Conservation (phyloP, 2,329 filamentous ascomycete species). For the Diaporthe citrichinensis region DNA sequence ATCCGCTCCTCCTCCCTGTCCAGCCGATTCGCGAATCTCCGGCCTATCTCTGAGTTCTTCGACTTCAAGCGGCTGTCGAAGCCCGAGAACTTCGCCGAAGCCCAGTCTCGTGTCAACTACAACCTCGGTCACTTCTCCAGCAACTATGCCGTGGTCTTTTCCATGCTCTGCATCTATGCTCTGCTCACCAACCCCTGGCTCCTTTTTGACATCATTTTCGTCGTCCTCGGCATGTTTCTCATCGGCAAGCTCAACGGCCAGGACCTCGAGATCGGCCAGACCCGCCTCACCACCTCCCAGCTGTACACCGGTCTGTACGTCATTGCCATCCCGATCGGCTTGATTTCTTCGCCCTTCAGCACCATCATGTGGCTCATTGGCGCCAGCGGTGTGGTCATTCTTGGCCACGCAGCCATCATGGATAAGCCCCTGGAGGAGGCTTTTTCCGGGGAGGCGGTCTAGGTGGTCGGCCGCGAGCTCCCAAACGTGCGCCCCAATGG, state of each 20-base stretch:
- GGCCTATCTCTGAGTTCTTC: conserved; percentile 92
- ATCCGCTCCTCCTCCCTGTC: conserved; percentile 84
- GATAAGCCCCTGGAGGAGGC: conserved; percentile 99
- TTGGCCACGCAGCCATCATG: conserved; percentile 95
- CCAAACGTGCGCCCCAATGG: conserved; percentile 92
- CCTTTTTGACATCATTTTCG: conserved; percentile 92
- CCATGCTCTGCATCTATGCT: conserved; percentile 96
- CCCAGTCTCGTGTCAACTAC: conserved; percentile 95
- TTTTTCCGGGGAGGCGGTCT: conserved; percentile 99
- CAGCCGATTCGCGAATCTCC: conserved; percentile 91
- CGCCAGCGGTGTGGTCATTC: conserved; percentile 91
- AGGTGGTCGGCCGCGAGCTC: conserved; percentile 99
- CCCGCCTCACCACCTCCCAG: conserved; percentile 89
- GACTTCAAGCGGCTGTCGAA: conserved; percentile 97
- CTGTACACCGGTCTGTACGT: conserved; percentile 91
- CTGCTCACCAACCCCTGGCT: conserved; percentile 88
- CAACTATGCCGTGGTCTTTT: conserved; percentile 96
- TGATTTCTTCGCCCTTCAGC: conserved; percentile 86
- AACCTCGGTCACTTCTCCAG: conserved; percentile 97
- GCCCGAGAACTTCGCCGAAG: conserved; percentile 89
- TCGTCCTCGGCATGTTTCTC: conserved; percentile 87
- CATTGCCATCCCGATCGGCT: conserved; percentile 85
- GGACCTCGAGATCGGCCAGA: conserved; percentile 88
- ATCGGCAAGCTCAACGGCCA: conserved; percentile 92
- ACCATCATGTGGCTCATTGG: conserved; percentile 96